Percentiles rank a stretch among this genome's conserved stretches.
Conservation (phyloP, 176 grass and related monocot genomes). For the Raddia distichophylla region DNA sequence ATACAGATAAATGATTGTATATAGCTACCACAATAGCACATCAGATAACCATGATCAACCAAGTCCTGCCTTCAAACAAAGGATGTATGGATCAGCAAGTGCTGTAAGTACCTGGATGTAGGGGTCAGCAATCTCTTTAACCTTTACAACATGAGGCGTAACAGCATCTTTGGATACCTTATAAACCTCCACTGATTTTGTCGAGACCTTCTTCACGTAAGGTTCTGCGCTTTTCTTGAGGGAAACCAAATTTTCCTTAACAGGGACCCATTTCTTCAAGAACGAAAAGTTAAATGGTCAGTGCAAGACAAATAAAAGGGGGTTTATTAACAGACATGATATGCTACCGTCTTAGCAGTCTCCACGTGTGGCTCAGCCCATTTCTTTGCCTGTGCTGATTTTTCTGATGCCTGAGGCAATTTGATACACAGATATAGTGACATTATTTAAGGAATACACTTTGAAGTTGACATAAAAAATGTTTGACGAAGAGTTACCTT, state of each 20-base stretch:
- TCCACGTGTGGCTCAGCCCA: constrained; percentile 83
- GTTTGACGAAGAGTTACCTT: constrained; percentile 52
- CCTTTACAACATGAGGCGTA: constrained; percentile 57
- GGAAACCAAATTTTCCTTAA: constrained; percentile 72
- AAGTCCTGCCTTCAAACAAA: constrained; percentile 6
- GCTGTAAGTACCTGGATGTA: constrained; percentile 74
- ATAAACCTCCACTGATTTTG: constrained; percentile 74
- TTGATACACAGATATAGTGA: background rate
- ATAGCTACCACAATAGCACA: constrained; percentile 7
- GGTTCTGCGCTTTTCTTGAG: constrained; percentile 72
- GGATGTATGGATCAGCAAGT: background rate
- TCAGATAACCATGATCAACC: constrained; percentile 19
- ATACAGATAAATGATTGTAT: constrained; percentile 18
- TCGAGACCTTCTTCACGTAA: constrained; percentile 55
- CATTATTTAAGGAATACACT: constrained; percentile 18
- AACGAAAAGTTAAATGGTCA: constrained; percentile 32
- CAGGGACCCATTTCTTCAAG: constrained; percentile 89
- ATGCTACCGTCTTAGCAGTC: constrained; percentile 61
- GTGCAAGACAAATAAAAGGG: constrained; percentile 29
- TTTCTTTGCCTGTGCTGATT: constrained; percentile 80
- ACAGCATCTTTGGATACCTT: constrained; percentile 62
- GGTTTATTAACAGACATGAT: constrained; percentile 13
- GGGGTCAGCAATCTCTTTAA: constrained; percentile 66
- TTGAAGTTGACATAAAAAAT: constrained; percentile 19
- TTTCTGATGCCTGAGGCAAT: constrained; percentile 74